Percentiles rank a stretch among this genome's conserved stretches.
phyloP scores from a whole-genome alignment of 2,329 filamentous ascomycete genomes.

The Lachnellula occidentalis region DNA sequence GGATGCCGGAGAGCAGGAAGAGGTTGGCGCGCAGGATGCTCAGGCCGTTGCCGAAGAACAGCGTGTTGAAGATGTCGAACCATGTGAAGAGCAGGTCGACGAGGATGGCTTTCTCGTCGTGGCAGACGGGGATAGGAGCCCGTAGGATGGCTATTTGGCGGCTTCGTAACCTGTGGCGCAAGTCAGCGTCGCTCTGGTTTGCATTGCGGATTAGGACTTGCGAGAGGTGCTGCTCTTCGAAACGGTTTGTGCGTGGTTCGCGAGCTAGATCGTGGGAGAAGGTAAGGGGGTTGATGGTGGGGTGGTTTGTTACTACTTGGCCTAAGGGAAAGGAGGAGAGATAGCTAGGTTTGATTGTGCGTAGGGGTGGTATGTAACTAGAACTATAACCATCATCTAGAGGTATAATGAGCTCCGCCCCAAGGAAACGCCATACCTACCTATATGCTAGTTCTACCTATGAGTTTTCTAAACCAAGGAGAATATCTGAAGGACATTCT shows the following conservation, averaged over 20 bases:
- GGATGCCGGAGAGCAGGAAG: background rate
- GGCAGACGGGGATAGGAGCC: background rate
- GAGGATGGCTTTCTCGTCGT: background rate
- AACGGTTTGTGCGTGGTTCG: background rate
- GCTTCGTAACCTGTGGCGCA: background rate
- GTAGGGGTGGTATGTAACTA: too few species aligned
- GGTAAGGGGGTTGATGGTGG: background rate
- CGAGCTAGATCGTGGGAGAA: background rate
- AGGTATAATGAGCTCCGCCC: too few species aligned
- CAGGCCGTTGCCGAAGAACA: background rate
- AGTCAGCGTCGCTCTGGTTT: background rate
- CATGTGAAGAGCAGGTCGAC: background rate
- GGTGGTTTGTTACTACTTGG: background rate
- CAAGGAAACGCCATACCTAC: too few species aligned
- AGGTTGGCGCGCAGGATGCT: background rate
- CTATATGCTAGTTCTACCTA: too few species aligned
- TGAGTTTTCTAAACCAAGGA: too few species aligned
- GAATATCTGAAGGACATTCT: too few species aligned
- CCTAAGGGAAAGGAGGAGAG: too few species aligned
- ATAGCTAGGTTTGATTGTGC: too few species aligned
- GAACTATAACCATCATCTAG: too few species aligned
- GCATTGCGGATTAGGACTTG: background rate
- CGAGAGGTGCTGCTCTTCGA: background rate
- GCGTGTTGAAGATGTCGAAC: background rate
- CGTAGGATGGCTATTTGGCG: background rate